A percentile compares a stretch with the other conserved stretches of the same genome.
phyloP scores from a whole-genome alignment of 2,329 filamentous ascomycete species.

The Didymella glomerata region DNA sequence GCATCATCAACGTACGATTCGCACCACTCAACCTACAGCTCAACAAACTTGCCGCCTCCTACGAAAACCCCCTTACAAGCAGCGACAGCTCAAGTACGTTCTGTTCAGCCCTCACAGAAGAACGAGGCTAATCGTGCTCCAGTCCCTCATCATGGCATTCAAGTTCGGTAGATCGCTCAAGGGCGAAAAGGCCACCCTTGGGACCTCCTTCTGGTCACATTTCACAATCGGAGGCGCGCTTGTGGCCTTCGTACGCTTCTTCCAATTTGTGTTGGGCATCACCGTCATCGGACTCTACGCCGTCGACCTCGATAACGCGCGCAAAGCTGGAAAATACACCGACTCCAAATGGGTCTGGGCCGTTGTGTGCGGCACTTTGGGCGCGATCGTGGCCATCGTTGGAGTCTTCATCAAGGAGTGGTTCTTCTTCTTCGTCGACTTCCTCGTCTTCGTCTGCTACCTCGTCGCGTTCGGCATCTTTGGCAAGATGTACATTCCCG shows the following conservation, averaged over 20 bases:
- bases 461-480: slow-evolving; percentile 85
- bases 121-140: slow-evolving; percentile 16
- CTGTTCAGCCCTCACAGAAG: background rate
- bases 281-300: slow-evolving; percentile 77
- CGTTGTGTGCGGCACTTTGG: slow-evolving; percentile 38
- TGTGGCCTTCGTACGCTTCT: slow-evolving; percentile 73
- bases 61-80: background rate
- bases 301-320: slow-evolving; percentile 49
- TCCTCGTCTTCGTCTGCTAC: slow-evolving; percentile 77
- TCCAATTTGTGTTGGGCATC: slow-evolving; percentile 79
- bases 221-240: slow-evolving; percentile 28
- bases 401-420: slow-evolving; percentile 65
- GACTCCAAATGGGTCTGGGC: slow-evolving; percentile 66
- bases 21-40: slow-evolving; percentile 2
- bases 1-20: slow-evolving; percentile 4
- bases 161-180: slow-evolving; percentile 44
- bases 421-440: slow-evolving; percentile 72
- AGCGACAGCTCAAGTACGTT: slow-evolving; percentile 9
- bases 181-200: slow-evolving; percentile 41
- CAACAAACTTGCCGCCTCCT: slow-evolving; percentile 2
- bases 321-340: slow-evolving; percentile 55
- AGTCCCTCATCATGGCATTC: slow-evolving; percentile 37
- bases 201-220: slow-evolving; percentile 32
- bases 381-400: slow-evolving; percentile 53
- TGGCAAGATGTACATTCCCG: slow-evolving; percentile 78